A percentile compares a stretch with the other conserved stretches of the same genome.
phyloP scores from a whole-genome alignment of 257 asterid species.

The Ophiorrhiza pumila region DNA sequence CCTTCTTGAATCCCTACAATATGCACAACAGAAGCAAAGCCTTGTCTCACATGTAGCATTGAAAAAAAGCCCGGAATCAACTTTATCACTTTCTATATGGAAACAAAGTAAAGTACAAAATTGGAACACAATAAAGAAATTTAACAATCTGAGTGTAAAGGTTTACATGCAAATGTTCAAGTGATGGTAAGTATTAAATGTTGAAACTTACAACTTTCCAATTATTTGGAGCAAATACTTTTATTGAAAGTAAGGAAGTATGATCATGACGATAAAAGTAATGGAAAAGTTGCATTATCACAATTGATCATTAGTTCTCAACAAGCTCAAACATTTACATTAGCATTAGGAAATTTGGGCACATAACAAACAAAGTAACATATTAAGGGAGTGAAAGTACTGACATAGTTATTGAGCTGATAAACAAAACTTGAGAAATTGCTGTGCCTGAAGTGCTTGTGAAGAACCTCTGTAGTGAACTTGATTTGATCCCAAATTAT shows the following conservation, averaged over 20 bases:
- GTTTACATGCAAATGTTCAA: not conserved
- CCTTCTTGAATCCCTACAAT: conserved; percentile 41
- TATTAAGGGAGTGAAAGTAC: conserved; percentile 10
- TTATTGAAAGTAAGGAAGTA: too few relatives aligned
- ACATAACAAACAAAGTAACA: too few relatives aligned
- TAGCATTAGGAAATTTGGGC: too few relatives aligned
- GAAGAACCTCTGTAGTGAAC: conserved; percentile 40
- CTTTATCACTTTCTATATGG: not conserved
- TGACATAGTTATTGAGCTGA: conserved; percentile 53
- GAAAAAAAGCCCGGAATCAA: not conserved
- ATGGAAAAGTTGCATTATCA: not conserved
- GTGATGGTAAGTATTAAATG: too few relatives aligned
- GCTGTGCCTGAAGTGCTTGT: conserved; percentile 37
- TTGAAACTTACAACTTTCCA: too few relatives aligned
- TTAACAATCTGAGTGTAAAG: not conserved
- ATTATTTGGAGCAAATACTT: too few relatives aligned
- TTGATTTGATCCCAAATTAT: conserved; percentile 37
- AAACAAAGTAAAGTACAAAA: not conserved
- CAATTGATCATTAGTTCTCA: not conserved
- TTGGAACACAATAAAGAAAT: not conserved
- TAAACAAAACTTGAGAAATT: conserved; percentile 47
- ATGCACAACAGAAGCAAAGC: not conserved
- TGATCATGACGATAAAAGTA: too few relatives aligned
- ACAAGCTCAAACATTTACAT: too few relatives aligned
- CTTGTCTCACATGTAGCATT: not conserved